Evolutionary conservation across 75 land plant species (phyloP).

Genomic region (Cryptomeria japonica): DNA sequence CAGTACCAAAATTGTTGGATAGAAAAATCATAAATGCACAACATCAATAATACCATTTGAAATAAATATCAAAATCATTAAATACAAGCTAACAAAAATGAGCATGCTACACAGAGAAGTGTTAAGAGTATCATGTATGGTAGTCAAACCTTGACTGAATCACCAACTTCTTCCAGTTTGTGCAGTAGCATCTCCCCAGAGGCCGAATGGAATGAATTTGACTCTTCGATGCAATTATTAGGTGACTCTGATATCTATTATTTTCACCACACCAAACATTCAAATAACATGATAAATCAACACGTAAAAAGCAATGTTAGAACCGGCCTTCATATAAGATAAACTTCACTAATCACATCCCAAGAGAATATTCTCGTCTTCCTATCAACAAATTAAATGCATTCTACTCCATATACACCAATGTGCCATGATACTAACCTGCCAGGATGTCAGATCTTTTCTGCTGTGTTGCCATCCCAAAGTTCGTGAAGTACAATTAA

Average conservation of each 20-base stretch:
- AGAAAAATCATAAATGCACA: background rate
- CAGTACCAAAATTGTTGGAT: background rate
- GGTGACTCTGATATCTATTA: constrained; percentile 6
- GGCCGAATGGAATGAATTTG: background rate
- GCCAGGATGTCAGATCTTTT: constrained; percentile 20
- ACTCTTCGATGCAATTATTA: constrained; percentile 5
- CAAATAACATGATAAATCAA: background rate
- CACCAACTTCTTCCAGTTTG: constrained; percentile 1
- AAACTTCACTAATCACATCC: background rate
- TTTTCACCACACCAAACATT: background rate
- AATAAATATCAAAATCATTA: background rate
- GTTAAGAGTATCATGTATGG: background rate
- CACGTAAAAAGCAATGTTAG: background rate
- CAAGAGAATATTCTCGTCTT: background rate
- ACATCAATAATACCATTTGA: background rate
- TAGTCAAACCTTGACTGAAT: constrained; percentile 9
- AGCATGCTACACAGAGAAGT: background rate
- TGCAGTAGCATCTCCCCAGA: constrained; percentile 8
- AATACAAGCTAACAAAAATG: background rate
- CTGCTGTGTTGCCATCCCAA: constrained; percentile 12
- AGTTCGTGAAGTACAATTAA: background rate
- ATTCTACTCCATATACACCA: background rate
- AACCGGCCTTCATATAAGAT: background rate
- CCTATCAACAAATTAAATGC: background rate
- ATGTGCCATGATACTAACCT: constrained; percentile 9